phyloP scores from a whole-genome alignment of 306 rosid genomes.

The Pterocarpus santalinus region DNA sequence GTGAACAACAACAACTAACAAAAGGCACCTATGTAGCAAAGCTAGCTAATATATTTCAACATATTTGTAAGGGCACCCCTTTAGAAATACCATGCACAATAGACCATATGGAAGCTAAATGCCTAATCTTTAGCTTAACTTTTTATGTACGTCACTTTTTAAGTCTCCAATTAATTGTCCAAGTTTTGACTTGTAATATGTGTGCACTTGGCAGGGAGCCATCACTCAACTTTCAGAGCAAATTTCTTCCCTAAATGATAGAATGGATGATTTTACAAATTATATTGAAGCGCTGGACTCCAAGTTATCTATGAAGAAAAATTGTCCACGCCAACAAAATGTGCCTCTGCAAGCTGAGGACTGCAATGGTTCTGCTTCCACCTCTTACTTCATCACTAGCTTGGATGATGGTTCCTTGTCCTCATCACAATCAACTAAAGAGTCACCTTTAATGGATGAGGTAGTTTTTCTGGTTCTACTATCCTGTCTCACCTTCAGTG shows the following conservation, averaged over 20 bases:
- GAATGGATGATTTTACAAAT: slow-evolving; percentile 91
- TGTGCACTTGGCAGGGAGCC: slow-evolving; percentile 55
- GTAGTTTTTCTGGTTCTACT: slow-evolving; percentile 53
- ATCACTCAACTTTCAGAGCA: slow-evolving; percentile 84
- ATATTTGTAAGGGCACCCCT: neutral
- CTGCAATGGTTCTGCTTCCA: slow-evolving; percentile 88
- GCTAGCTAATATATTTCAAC: too few relatives aligned
- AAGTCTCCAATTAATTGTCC: neutral
- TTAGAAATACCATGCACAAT: neutral
- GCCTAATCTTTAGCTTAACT: neutral
- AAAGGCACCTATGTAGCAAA: neutral
- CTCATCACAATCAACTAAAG: slow-evolving; percentile 74
- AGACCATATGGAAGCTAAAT: neutral
- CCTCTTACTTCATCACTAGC: slow-evolving; percentile 74
- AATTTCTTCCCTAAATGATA: slow-evolving; percentile 86
- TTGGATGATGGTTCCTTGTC: slow-evolving; percentile 81
- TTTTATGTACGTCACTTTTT: neutral
- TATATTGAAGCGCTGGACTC: slow-evolving; percentile 84
- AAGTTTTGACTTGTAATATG: slow-evolving; percentile 13
- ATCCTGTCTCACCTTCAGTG: slow-evolving; percentile 8
- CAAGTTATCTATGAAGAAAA: slow-evolving; percentile 63
- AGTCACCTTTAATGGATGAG: slow-evolving; percentile 79
- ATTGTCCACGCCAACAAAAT: slow-evolving; percentile 77
- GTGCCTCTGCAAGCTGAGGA: slow-evolving; percentile 73
- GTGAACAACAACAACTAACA: neutral